phyloP scores from a whole-genome alignment of 352 stramenopile species.

The Pythium aristosporum region DNA sequence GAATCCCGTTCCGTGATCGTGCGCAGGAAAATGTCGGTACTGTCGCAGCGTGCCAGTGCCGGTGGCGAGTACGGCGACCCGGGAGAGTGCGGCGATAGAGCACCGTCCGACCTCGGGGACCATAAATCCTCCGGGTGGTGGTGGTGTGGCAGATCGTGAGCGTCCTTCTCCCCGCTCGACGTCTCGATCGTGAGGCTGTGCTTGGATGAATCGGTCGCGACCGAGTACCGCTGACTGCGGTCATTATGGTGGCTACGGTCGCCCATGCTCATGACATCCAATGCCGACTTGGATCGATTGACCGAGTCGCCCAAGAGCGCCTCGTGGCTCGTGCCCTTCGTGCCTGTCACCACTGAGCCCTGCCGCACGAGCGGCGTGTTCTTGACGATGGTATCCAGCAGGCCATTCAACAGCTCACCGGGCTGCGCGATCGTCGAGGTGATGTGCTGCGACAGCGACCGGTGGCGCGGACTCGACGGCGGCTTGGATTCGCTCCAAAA shows the following conservation, averaged over 20 bases:
- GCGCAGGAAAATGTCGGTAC: constrained; percentile 70
- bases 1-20: constrained; percentile 72
- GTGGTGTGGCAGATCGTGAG: neutral
- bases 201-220: constrained; percentile 28
- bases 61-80: constrained; percentile 58
- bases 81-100: constrained; percentile 53
- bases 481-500: constrained; percentile 84
- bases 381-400: constrained; percentile 70
- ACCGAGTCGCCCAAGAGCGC: constrained; percentile 27
- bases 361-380: constrained; percentile 49
- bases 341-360: constrained; percentile 22
- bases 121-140: constrained; percentile 29
- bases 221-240: constrained; percentile 24
- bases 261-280: neutral
- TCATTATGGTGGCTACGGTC: constrained; percentile 15
- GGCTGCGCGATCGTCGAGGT: constrained; percentile 67
- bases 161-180: constrained; percentile 21
- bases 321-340: constrained; percentile 31
- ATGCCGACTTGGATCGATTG: neutral
- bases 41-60: constrained; percentile 63
- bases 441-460: constrained; percentile 75
- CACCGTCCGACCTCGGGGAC: constrained; percentile 63
- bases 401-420: constrained; percentile 58
- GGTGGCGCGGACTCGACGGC: constrained; percentile 52
- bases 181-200: constrained; percentile 50